Base-by-base conservation (phyloP, 176 grass and related monocot species). In the Lolium rigidum region DNA sequence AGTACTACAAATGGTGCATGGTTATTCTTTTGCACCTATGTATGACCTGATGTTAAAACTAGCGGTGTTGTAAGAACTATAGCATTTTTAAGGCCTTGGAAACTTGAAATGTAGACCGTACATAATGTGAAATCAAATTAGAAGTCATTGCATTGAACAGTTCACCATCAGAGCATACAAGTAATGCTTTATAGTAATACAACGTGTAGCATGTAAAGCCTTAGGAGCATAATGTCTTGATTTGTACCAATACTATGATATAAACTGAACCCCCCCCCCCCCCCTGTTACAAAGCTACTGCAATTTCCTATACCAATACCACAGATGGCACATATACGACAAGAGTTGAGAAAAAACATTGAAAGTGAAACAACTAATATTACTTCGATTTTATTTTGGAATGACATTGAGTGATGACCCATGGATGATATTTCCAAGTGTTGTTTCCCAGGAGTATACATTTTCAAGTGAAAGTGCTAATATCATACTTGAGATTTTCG, bases 41-140 rank as follows among this genome's bases (percentile, higher is more conserved):
- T 51, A 46, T 61, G 6, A 83, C 51, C 15, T 20, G 9, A 13
- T 59, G 52, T 31, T 54, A 18, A 44, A 83, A 73, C 52, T 31
- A 46, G 9, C 4, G 6, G 63, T 61, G 54, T 28, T 2, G 57
- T 50, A 21, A 59, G 17, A 26, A 3, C 14, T 35, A 73, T 60
- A 25, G 14, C 62, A 81, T 18, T 8, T 67, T 49, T 37, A 35
- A 81, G 80, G 63, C 7, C 4, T 10, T 21, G 51, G 17, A 67
- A 57, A 79, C 37, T 86, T 48, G 74, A 76, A 54, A 66, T 55
- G 50, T 59, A 78, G 8, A 69, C 35, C 47, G 47, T 65, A 55
- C 63, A 38, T 20, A 52, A 68, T 61, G 9, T 44, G 12, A 62
- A 39, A 16, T 12, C 20, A 62, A 9, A 17, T 17, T 72, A 1